phyloP scores from a whole-genome alignment of 306 rosid species.

The Rubus idaeus region DNA sequence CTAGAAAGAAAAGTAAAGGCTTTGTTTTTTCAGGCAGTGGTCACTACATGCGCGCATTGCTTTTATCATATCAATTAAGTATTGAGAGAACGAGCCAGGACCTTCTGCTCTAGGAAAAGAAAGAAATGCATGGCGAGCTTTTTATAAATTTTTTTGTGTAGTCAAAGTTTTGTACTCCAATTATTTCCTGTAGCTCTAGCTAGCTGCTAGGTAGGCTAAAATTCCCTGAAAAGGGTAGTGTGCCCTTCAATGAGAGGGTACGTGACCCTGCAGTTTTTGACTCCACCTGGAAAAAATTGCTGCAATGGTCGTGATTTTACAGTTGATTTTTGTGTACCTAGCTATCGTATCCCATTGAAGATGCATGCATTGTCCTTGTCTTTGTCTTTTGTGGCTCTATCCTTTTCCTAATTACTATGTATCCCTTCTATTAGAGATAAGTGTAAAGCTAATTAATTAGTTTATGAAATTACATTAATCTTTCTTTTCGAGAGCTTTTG shows the following conservation, averaged over 20 bases:
- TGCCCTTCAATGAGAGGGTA: constrained; percentile 1
- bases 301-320: neutral
- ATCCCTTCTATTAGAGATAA: neutral
- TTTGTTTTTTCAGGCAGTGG: constrained; percentile 23
- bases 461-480: neutral
- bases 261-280: neutral
- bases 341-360: neutral
- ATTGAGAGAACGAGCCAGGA: constrained; percentile 17
- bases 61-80: constrained; percentile 33
- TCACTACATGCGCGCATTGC: constrained; percentile 28
- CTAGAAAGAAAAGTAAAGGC: constrained; percentile 14
- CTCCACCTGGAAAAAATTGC: neutral
- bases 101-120: constrained; percentile 37
- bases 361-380: neutral
- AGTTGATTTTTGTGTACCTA: neutral
- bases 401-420: neutral
- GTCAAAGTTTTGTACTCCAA: neutral
- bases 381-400: neutral
- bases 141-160: neutral
- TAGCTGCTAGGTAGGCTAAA: neutral
- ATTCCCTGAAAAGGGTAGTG: neutral
- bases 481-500: neutral
- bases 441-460: neutral
- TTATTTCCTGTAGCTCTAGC: neutral
- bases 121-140: neutral